Evolutionary conservation across 208 protist genomes (phyloP).

Genomic region (Ichthyophonus hoferi): DNA sequence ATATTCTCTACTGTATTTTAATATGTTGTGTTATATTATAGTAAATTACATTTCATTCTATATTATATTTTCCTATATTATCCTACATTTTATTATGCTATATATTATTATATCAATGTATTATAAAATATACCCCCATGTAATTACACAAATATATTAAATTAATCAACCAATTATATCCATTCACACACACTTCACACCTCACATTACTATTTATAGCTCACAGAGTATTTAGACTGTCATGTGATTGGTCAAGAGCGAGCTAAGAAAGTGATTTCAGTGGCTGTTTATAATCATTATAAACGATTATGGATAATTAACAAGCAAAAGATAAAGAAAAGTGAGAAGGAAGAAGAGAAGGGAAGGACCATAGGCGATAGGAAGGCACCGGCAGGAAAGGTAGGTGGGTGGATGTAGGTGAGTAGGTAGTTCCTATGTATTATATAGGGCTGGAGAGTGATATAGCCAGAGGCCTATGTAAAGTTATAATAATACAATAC

Average conservation of each 20-base stretch:
- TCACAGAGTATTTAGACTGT: conserved; percentile 31
- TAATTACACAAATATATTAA: background rate
- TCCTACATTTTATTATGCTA: background rate
- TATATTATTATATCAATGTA: background rate
- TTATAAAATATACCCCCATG: background rate
- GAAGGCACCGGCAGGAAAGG: too few species aligned
- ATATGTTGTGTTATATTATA: too few species aligned
- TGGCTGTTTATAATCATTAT: conserved; percentile 62
- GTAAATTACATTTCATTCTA: too few species aligned
- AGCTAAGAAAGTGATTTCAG: conserved; percentile 46
- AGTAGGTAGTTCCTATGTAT: too few species aligned
- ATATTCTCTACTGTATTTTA: too few species aligned
- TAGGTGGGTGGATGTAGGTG: too few species aligned
- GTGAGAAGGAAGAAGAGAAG: background rate
- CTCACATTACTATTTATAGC: background rate
- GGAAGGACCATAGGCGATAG: background rate
- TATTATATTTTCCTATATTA: background rate
- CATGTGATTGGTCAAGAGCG: conserved; percentile 52
- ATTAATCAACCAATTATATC: background rate
- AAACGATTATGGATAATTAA: conserved; percentile 36
- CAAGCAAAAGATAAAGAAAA: background rate
- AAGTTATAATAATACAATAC: too few species aligned
- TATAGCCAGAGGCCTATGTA: too few species aligned
- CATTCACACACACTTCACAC: background rate
- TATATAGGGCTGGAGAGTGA: too few species aligned